Conservation (phyloP, 2,329 filamentous ascomycete genomes). For the Myriosclerotinia duriaeana region DNA sequence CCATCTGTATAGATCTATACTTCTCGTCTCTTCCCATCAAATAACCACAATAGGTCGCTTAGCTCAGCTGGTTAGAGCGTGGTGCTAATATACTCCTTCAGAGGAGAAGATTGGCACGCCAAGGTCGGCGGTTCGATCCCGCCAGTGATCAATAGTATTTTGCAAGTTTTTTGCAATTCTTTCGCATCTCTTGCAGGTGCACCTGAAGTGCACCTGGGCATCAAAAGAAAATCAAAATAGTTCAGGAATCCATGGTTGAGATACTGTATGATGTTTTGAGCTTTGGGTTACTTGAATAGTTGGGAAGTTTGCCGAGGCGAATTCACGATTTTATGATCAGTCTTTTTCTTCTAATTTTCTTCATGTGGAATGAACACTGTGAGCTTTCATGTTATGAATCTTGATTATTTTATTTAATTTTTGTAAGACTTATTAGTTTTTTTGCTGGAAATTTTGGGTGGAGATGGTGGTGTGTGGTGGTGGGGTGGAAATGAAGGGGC, state of each 20-base stretch:
- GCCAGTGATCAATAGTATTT: not conserved
- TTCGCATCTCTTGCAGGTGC: too few relatives aligned
- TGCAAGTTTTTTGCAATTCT: not conserved
- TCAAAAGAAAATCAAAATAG: not conserved
- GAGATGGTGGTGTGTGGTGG: not conserved
- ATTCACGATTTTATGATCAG: not conserved
- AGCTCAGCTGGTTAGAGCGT: conserved; percentile 19
- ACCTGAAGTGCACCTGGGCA: too few relatives aligned
- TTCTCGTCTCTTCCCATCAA: fast-evolving
- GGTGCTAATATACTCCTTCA: conserved; percentile 1
- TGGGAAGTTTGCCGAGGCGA: not conserved
- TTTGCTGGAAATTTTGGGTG: not conserved
- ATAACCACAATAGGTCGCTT: not conserved
- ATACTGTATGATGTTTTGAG: not conserved
- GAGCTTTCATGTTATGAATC: not conserved
- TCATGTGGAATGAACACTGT: too few relatives aligned
- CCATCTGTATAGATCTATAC: fast-evolving
- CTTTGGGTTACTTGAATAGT: not conserved
- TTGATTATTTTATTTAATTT: not conserved
- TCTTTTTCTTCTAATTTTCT: not conserved
- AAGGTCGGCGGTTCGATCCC: conserved; percentile 9
- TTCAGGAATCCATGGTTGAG: not conserved
- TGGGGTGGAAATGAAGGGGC: conserved; percentile 10
- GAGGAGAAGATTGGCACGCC: not conserved
- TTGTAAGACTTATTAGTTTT: too few relatives aligned